Percentiles rank a stretch among this genome's conserved stretches.
These are phyloP conservation scores for Porogramme epimiltina DNA, from an alignment of 1,284 basidiomycete genomes.

Conservation along the genomic window DNA sequence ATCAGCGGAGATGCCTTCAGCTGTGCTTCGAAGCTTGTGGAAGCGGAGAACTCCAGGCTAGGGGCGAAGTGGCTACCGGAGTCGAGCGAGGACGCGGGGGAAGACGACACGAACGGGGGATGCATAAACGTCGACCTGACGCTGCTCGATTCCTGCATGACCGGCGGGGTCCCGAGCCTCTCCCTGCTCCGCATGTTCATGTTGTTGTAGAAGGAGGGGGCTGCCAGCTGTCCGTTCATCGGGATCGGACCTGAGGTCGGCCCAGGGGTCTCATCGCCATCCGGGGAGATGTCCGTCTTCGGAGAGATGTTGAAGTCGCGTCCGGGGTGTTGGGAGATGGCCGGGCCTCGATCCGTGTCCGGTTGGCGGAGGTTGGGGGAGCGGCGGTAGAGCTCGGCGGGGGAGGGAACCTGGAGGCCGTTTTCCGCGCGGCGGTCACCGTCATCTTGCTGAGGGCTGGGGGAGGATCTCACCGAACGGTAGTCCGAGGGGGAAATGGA, in stretches of 20 bases:
- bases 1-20: conserved; percentile 74
- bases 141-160: conserved; percentile 42
- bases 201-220: conserved; percentile 23
- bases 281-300: conserved; percentile 53
- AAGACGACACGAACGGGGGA: conserved; percentile 56
- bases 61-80: conserved; percentile 65
- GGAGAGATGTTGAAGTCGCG: conserved; percentile 55
- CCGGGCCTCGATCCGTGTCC: conserved; percentile 48
- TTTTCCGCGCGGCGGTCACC: conserved; percentile 31
- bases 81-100: conserved; percentile 76
- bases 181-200: conserved; percentile 29
- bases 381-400: conserved; percentile 41
- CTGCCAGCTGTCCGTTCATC: conserved; percentile 22
- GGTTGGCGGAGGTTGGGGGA: conserved; percentile 49
- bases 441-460: conserved; percentile 54
- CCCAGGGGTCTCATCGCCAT: conserved; percentile 49
- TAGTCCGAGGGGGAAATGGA: conserved; percentile 65
- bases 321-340: conserved; percentile 42
- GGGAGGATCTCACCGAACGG: conserved; percentile 68
- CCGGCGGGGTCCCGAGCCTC: conserved; percentile 40
- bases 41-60: conserved; percentile 40
- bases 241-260: conserved; percentile 22
- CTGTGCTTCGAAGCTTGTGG: conserved; percentile 62
- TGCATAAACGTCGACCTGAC: conserved; percentile 34
- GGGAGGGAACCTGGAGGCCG: conserved; percentile 30